Evolutionary conservation across 2,329 filamentous ascomycete species (phyloP).

Genomic region (Fusarium bulbicola): DNA sequence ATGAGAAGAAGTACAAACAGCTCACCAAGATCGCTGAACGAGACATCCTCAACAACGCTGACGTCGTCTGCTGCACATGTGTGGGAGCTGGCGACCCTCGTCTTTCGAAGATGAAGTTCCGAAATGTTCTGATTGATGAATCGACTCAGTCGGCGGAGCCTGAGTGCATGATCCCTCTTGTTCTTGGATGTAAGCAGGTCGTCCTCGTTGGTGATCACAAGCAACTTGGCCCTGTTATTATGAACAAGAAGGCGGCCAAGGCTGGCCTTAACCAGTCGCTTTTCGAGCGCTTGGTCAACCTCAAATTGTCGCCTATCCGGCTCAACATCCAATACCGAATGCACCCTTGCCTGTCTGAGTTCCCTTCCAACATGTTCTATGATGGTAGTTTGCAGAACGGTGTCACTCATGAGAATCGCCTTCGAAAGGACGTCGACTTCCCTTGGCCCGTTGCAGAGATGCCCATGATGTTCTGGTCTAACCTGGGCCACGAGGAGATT

Average conservation of each 20-base stretch:
- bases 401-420: conserved; percentile 86
- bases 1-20: conserved; percentile 99
- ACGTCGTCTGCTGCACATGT: conserved; percentile 98
- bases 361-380: conserved; percentile 99
- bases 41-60: conserved; percentile 92
- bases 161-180: conserved; percentile 98
- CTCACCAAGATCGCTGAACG: conserved; percentile 92
- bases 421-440: conserved; percentile 95
- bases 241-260: conserved; percentile 99
- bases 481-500: conserved; percentile 96
- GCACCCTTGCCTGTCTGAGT: conserved; percentile 97
- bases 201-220: conserved; percentile 99
- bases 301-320: conserved; percentile 90
- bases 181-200: conserved; percentile 97
- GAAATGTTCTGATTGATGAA: conserved; percentile 97
- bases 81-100: conserved; percentile 97
- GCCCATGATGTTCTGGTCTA: conserved; percentile 99
- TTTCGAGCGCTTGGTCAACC: conserved; percentile 93
- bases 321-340: conserved; percentile 98
- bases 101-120: conserved; percentile 96
- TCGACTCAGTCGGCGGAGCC: conserved; percentile 98
- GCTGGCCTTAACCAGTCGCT: conserved; percentile 98
- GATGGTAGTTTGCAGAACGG: conserved; percentile 97
- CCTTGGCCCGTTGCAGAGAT: conserved; percentile 94
- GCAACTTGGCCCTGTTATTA: conserved; percentile 96